A percentile compares a stretch with the other conserved stretches of the same genome.
Evolutionary conservation across 2,329 filamentous ascomycete genomes (phyloP).

Genomic region (Cercospora sesami): DNA sequence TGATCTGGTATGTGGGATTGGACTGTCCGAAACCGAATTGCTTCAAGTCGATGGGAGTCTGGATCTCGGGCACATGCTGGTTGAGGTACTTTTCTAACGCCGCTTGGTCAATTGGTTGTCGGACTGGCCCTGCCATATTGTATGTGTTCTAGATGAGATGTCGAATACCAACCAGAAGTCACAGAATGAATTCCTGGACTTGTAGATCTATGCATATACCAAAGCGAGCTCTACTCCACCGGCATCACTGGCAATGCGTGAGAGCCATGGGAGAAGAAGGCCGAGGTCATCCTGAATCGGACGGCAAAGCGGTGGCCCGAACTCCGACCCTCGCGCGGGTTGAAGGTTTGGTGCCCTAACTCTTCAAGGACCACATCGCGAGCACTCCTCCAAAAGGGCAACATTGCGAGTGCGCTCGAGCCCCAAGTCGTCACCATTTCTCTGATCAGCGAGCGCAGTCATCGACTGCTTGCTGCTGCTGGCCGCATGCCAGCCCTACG

Average conservation of each 20-base stretch:
- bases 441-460: not conserved
- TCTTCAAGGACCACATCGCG: not conserved
- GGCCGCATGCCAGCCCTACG: not conserved
- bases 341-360: not conserved
- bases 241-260: not conserved
- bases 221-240: not conserved
- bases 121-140: constrained; percentile 76
- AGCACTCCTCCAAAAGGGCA: not conserved
- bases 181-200: not conserved
- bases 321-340: not conserved
- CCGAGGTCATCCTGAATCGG: not conserved
- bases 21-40: constrained; percentile 91
- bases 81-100: constrained; percentile 76
- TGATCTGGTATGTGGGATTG: constrained; percentile 94
- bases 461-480: not conserved
- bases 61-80: constrained; percentile 75
- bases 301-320: not conserved
- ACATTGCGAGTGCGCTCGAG: not conserved
- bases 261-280: not conserved
- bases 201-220: not conserved
- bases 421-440: not conserved
- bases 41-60: constrained; percentile 78
- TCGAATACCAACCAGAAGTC: not conserved
- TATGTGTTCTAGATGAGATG: not conserved
- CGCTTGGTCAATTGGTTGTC: constrained; percentile 82